Percentiles rank a stretch among this genome's conserved stretches.
Conservation (phyloP, 164 flowering plant species). For the Hamamelis virginiana region DNA sequence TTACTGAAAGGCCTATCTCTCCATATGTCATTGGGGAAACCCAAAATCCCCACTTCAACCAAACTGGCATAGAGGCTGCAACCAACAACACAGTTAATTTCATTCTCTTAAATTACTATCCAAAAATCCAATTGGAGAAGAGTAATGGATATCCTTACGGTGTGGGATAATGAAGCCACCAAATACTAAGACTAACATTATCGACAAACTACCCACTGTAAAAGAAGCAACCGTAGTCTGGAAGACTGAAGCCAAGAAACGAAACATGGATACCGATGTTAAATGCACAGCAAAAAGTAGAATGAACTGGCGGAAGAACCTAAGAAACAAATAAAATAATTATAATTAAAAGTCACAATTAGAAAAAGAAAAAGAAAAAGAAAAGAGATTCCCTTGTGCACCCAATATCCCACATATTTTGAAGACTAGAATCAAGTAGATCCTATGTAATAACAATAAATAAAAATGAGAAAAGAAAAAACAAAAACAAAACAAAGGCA, state of each 20-base stretch:
- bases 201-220: conserved; percentile 37
- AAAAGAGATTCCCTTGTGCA: too few relatives aligned
- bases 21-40: conserved; percentile 45
- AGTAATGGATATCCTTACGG: conserved; percentile 32
- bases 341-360: too few relatives aligned
- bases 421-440: too few relatives aligned
- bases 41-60: conserved; percentile 60
- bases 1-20: conserved; percentile 39
- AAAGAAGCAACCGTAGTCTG: conserved; percentile 49
- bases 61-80: conserved; percentile 48
- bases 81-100: conserved; percentile 5
- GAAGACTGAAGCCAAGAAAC: conserved; percentile 60
- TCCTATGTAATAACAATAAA: too few relatives aligned
- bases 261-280: conserved; percentile 58
- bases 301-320: conserved; percentile 69
- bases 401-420: too few relatives aligned
- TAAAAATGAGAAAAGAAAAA: too few relatives aligned
- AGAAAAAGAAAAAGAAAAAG: too few relatives aligned
- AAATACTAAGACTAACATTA: conserved; percentile 40
- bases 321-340: conserved; percentile 22
- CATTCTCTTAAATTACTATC: neutral
- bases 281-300: conserved; percentile 59
- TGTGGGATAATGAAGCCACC: conserved; percentile 60
- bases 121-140: conserved; percentile 8
- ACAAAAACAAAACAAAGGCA: too few relatives aligned